Evolutionary conservation across 169 alveolate species (phyloP), one percentile per base, ranked within the genome.

Genomic region (Eimeria acervulina): DNA sequence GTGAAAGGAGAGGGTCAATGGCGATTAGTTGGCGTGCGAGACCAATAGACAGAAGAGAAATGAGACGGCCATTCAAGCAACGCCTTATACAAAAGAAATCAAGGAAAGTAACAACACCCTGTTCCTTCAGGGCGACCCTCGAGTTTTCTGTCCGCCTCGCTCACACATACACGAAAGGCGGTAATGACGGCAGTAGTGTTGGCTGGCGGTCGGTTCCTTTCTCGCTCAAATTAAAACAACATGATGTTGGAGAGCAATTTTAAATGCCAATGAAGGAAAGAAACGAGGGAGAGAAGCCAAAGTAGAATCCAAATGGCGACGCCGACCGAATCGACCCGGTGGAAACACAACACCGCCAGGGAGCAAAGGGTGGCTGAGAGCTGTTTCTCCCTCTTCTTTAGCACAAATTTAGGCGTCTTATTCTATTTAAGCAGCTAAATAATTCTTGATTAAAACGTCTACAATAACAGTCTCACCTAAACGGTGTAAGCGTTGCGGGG

Each of bases 321-420:
- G 31, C 72, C 36, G 72, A 19, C 38, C 12, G 72, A 26, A 61
- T 61, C 72, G 72, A 61, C 72, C 72, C 72, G 72, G 72, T 61
- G 72, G 72, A 61, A 61, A 61, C 72, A 61, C 72, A 55, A 17
- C 66, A 61, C 72, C 72, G 72, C 31, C 72, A 61, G 72, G 26
- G 72, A 2, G 72, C 38, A 36, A 61, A 3, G 72, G 72, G 72
- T 61, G 72, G 72, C 72, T 19, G 72, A 26, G 2, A 26, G 31
- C 26, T 19, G 36, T 26, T 61, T 61, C 72, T 61, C 36, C 7
- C 26, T 12, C 1, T 61, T 61, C 12, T 2, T 61, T 19, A 61
- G 72, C 72, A 1, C 72, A 23, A 23, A 1, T 61, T 61, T n/a
- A n/a, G 72, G 38, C 72, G 31, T 61, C 72, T 61, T 23, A 61